Evolutionary conservation across 1,139 yeast species (phyloP), one percentile per base, ranked within the genome.

Genomic region (Saccharomyces hybrid): DNA sequence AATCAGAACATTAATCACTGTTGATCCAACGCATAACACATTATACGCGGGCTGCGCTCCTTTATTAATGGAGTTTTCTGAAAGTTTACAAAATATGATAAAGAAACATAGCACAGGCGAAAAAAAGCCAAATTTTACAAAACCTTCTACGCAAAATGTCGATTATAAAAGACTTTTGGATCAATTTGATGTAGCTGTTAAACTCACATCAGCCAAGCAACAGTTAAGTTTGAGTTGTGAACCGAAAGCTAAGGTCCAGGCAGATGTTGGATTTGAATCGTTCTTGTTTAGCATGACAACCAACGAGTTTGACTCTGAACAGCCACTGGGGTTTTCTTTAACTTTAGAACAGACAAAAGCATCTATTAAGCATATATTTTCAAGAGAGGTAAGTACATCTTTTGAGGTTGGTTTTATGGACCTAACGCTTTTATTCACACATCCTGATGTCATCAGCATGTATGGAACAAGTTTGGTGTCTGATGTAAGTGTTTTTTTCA

Each of bases 211-310:
- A 51, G 89, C 84, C 30, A 80, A 83, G 42, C 98, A 93, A 66
- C 81, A 79, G 52, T 69, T 93, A 31, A 80, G 87, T 3, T 74
- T 93, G 52, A 86, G 96, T 61, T 93, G 98, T 75, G 93, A 88
- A 59, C 98, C 99, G 0, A 84, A 85, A 13, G 98, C 98, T 0
- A 88, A 88, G 66, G 95, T 93, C 1, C 91, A 90, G 38, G 95
- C 97, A 0, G 80, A 87, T 30, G 85, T 89, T 26, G 86, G 88
- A 2, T 75, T 86, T 44, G 86, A 83, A 32, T 84, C 85, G 0
- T 80, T 88, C 30, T 78, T 75, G 47, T 65, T 87, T 41, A 82
- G 82, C 53, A 61, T 86, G 13, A 80, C 80, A 52, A 78, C 91
- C 0, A 80, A 81, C 31, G 75, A 75, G 4, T 67, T 69, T 3